Percentiles rank a stretch among this genome's conserved stretches.
Conservation (phyloP, 257 asterid genomes). For the Solanum dulcamara region DNA sequence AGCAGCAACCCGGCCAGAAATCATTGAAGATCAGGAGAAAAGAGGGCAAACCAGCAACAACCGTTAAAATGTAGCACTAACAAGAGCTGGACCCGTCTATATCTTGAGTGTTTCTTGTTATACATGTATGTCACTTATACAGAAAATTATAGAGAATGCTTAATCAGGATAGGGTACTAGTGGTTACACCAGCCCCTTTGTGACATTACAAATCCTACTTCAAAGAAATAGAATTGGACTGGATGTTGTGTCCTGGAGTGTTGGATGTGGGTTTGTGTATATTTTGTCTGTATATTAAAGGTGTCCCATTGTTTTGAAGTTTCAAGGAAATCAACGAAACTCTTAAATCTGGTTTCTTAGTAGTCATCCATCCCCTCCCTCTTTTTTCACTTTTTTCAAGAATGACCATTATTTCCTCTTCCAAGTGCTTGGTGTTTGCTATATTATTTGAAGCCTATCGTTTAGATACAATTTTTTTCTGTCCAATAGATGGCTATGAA, state of each 20-base stretch:
- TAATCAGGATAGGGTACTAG: not conserved
- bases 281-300: not conserved
- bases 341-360: not conserved
- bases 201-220: not conserved
- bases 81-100: not conserved
- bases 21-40: conserved; percentile 6
- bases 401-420: not conserved
- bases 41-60: not conserved
- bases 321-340: not conserved
- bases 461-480: not conserved
- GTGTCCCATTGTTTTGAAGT: not conserved
- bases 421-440: not conserved
- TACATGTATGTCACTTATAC: not conserved
- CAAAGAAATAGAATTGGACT: not conserved
- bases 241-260: not conserved
- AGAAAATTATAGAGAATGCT: not conserved
- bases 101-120: not conserved
- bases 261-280: not conserved
- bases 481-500: no score
- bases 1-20: conserved; percentile 17
- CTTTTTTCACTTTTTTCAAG: not conserved
- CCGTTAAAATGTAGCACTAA: not conserved
- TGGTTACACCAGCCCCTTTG: not conserved
- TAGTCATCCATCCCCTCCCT: not conserved
- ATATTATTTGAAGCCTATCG: not conserved